Percentiles rank a stretch among this genome's conserved stretches.
phyloP scores from a whole-genome alignment of 2,329 filamentous ascomycete genomes.

The Didymella arachidicola region DNA sequence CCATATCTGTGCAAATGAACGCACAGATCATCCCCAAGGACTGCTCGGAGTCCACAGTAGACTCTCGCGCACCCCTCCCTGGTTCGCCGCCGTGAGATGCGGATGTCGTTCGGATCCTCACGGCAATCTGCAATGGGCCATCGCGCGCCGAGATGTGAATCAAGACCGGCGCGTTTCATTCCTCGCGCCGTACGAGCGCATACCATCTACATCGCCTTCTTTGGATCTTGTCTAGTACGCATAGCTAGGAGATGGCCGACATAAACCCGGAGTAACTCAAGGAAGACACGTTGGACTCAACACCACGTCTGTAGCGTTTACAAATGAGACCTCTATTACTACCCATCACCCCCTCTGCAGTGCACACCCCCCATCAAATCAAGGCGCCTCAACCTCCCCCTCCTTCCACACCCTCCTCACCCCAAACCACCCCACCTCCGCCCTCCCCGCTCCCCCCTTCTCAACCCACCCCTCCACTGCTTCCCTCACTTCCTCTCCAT shows the following conservation, averaged over 20 bases:
- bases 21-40: no score
- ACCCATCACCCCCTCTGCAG: neutral
- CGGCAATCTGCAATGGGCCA: neutral
- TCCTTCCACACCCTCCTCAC: slow-evolving; percentile 11
- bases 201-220: slow-evolving; percentile 1
- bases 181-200: neutral
- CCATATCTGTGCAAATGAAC: neutral
- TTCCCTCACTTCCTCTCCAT: neutral
- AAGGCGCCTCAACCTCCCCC: neutral
- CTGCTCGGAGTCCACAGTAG: no score
- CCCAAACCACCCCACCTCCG: slow-evolving; percentile 9
- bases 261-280: neutral
- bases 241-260: slow-evolving; percentile 10
- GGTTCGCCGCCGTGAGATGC: neutral
- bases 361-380: neutral
- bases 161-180: neutral
- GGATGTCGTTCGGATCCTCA: neutral
- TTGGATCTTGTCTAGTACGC: slow-evolving; percentile 21
- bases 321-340: slow-evolving; percentile 11
- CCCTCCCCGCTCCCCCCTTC: neutral
- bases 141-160: neutral
- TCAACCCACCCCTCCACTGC: neutral
- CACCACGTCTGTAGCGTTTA: slow-evolving; percentile 18
- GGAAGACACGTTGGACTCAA: slow-evolving; percentile 11
- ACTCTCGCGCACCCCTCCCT: no score